These are phyloP conservation scores for Rhodotorula mucilaginosa DNA, from an alignment of 1,284 basidiomycete genomes.

Conservation along the genomic window DNA sequence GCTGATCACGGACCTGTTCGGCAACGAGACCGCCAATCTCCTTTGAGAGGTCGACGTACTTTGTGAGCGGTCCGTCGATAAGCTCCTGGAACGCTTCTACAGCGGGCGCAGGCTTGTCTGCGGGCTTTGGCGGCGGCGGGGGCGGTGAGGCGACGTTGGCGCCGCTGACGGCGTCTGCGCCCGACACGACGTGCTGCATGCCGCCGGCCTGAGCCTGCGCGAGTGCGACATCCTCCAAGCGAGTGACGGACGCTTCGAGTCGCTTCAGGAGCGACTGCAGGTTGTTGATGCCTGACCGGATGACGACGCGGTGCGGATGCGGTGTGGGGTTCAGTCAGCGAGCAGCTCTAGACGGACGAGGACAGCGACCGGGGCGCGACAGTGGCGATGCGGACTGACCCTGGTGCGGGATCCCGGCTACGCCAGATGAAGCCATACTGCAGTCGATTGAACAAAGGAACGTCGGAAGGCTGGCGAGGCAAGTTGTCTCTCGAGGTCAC, in stretches of 20 bases:
- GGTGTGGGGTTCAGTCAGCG: not conserved
- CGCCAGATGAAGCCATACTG: constrained; percentile 16
- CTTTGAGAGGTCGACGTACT: constrained; percentile 71
- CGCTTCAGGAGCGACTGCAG: constrained; percentile 46
- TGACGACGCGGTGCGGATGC: not conserved
- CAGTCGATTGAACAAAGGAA: too few relatives aligned
- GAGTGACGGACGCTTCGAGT: constrained; percentile 87
- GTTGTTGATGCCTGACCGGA: constrained; percentile 28
- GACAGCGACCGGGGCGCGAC: not conserved
- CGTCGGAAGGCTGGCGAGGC: too few relatives aligned
- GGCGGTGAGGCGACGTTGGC: constrained; percentile 41
- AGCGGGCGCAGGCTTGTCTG: constrained; percentile 42
- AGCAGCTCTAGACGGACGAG: not conserved
- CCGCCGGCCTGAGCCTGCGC: constrained; percentile 47
- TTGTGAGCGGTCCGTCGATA: constrained; percentile 68
- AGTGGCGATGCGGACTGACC: not conserved
- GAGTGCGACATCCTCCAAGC: constrained; percentile 84
- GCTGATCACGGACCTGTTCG: constrained; percentile 63
- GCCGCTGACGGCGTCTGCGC: constrained; percentile 22
- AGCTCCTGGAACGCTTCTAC: constrained; percentile 72
- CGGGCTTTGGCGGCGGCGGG: constrained; percentile 1
- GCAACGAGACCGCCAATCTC: constrained; percentile 70
- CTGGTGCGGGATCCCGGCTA: constrained; percentile 23
- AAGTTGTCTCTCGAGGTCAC: not conserved
- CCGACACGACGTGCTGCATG: constrained; percentile 35